Evolutionary conservation across 2,329 filamentous ascomycete genomes (phyloP).

Genomic region (Trichothecium roseum): DNA sequence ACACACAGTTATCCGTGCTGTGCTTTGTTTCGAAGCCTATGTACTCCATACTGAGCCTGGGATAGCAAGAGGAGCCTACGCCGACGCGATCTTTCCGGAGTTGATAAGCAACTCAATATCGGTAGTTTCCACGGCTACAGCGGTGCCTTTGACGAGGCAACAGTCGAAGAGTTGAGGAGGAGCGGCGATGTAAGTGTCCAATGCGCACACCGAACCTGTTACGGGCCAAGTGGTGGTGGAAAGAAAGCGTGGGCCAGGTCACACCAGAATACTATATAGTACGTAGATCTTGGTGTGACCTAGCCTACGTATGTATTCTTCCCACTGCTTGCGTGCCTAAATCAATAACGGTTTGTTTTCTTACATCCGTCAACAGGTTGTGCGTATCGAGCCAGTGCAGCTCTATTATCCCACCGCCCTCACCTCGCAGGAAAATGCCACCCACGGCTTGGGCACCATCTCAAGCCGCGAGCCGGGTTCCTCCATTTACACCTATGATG

Average conservation of each 20-base stretch:
- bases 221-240: no score
- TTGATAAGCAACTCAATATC: conserved; percentile 18
- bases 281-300: no score
- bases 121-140: conserved; percentile 29
- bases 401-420: conserved; percentile 8
- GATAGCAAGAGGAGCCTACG: conserved; percentile 31
- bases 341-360: no score
- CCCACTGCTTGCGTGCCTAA: no score
- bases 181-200: conserved; percentile 28
- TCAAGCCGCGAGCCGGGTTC: conserved; percentile 16
- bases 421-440: conserved; percentile 16
- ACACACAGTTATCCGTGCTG: no score
- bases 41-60: no score
- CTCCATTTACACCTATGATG: conserved; percentile 38
- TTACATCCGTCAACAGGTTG: conserved; percentile 11
- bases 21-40: no score
- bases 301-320: no score
- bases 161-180: conserved; percentile 28
- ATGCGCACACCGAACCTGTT: no score
- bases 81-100: conserved; percentile 30
- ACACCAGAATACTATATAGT: no score
- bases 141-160: conserved; percentile 28
- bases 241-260: no score
- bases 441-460: conserved; percentile 22
- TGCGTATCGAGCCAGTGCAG: conserved; percentile 16